A percentile compares a stretch with the other conserved stretches of the same genome.
These are phyloP conservation scores for Erigeron canadensis DNA, from an alignment of 129 eudicot species.

Conservation along the genomic window DNA sequence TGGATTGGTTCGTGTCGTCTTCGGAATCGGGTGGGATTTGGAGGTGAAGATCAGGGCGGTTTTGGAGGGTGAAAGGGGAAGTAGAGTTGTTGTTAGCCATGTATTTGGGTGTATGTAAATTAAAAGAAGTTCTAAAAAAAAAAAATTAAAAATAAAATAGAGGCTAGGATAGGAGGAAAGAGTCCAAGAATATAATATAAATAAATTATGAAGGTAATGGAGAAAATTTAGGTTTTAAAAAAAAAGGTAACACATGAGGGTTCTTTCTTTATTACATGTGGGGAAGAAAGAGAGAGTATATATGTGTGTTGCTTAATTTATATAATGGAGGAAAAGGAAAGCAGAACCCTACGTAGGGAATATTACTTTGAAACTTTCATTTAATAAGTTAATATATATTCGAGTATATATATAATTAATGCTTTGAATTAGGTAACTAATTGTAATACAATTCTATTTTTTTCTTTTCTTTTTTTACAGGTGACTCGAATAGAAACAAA, in stretches of 20 bases:
- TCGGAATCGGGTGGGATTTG: slow-evolving; percentile 51
- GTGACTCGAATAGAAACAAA: too few relatives aligned
- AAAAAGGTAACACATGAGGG: slow-evolving; percentile 22
- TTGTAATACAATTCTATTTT: too few relatives aligned
- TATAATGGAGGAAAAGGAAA: not conserved
- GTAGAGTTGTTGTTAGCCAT: slow-evolving; percentile 66
- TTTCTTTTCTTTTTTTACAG: too few relatives aligned
- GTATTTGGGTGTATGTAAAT: slow-evolving; percentile 18
- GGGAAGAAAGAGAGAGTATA: slow-evolving; percentile 17
- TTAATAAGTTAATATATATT: too few relatives aligned
- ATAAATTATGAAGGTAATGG: slow-evolving; percentile 25
- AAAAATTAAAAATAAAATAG: slow-evolving; percentile 3
- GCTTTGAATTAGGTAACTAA: too few relatives aligned
- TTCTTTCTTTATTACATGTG: slow-evolving; percentile 26
- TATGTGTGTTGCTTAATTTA: not conserved
- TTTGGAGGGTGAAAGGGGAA: slow-evolving; percentile 55
- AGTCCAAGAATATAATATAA: slow-evolving; percentile 18
- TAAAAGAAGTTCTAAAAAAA: too few relatives aligned
- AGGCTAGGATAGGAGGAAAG: slow-evolving; percentile 17
- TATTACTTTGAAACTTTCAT: not conserved
- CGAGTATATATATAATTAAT: too few relatives aligned
- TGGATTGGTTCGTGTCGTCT: slow-evolving; percentile 35
- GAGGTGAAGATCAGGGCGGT: slow-evolving; percentile 67
- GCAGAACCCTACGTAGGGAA: slow-evolving; percentile 1
- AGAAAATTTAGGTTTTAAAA: slow-evolving; percentile 29